A percentile compares a stretch with the other conserved stretches of the same genome.
These are phyloP conservation scores for Hortaea sp. DNA, from an alignment of 2,329 filamentous ascomycete species.

Conservation along the genomic window DNA sequence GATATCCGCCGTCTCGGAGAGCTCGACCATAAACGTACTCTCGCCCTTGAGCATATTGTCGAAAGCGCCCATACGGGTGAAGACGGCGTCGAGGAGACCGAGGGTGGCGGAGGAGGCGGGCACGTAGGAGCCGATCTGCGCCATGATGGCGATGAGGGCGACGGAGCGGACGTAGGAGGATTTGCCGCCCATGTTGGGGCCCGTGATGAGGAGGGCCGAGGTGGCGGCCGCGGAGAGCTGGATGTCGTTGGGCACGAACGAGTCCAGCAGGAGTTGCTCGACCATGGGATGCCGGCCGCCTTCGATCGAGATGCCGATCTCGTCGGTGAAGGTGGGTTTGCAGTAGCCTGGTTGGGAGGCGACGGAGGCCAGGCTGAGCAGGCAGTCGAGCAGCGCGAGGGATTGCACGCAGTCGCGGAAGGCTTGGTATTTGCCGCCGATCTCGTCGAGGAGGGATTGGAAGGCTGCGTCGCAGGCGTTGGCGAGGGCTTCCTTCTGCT, in stretches of 20 bases:
- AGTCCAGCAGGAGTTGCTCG: constrained; percentile 73
- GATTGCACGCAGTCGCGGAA: constrained; percentile 81
- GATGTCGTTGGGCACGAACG: constrained; percentile 87
- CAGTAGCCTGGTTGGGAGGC: constrained; percentile 80
- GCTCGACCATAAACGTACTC: constrained; percentile 95
- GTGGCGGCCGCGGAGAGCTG: constrained; percentile 55
- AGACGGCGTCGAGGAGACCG: constrained; percentile 80
- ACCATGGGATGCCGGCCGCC: constrained; percentile 90
- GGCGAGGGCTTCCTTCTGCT: constrained; percentile 86
- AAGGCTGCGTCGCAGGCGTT: constrained; percentile 87
- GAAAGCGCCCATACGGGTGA: constrained; percentile 90
- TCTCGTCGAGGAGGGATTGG: constrained; percentile 56
- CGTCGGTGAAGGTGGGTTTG: constrained; percentile 59
- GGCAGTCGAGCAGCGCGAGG: constrained; percentile 78
- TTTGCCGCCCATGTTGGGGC: constrained; percentile 98
- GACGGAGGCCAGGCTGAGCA: constrained; percentile 75
- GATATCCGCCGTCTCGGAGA: constrained; percentile 85
- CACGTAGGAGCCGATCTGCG: constrained; percentile 89
- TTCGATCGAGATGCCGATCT: constrained; percentile 58
- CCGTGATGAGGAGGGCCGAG: constrained; percentile 78
- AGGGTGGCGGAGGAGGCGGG: constrained; percentile 65
- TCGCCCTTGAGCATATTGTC: constrained; percentile 95
- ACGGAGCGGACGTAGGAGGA: constrained; percentile 93
- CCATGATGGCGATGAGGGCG: constrained; percentile 84
- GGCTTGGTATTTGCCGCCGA: constrained; percentile 76